Evolutionary conservation across 805 yeast species (phyloP), one percentile per base, ranked within the genome.

Genomic region (Blastobotrys attinorum): DNA sequence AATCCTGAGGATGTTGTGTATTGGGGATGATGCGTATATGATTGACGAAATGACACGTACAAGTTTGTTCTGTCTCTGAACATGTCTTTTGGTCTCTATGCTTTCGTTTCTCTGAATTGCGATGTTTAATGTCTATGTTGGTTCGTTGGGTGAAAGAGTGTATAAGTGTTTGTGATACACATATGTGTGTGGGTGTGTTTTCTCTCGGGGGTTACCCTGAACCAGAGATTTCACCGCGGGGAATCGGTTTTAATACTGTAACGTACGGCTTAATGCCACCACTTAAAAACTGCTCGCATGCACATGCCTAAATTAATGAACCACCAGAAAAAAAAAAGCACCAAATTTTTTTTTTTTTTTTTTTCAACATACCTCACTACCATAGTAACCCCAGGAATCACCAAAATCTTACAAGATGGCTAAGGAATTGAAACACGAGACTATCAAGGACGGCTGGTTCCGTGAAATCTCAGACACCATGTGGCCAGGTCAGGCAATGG

Each of bases 21-120:
- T 15, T 46, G 50, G 18, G 67, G 65, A 48, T 73, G 76, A 52
- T 88, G 88, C 0, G 95, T 94, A 45, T 81, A 82, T 8, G 97
- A 88, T 47, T 92, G 77, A 50, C 98, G 77, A 59, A 84, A 90
- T 37, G 97, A 87, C 18, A 88, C 68, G 62, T 73, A 90, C 51
- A 90, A 72, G 58, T 89, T 90, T n/a, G 98, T 92, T 61, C 97
- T 72, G 65, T 92, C 97, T 61, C 97, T 73, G 58, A 83, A 85
- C 96, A 90, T 87, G 43, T 7, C 15, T n/a, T n/a, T n/a, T n/a
- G n/a, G n/a, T n/a, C n/a, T n/a, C n/a, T n/a, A n/a, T n/a, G n/a
- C n/a, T n/a, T n/a, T n/a, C n/a, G n/a, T n/a, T n/a, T n/a, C n/a
- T n/a, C n/a, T n/a, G n/a, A n/a, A n/a, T n/a, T n/a, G n/a, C n/a